Conservation (phyloP, 768 basidiomycete species). For the Xerocomellus chrysenteron region DNA sequence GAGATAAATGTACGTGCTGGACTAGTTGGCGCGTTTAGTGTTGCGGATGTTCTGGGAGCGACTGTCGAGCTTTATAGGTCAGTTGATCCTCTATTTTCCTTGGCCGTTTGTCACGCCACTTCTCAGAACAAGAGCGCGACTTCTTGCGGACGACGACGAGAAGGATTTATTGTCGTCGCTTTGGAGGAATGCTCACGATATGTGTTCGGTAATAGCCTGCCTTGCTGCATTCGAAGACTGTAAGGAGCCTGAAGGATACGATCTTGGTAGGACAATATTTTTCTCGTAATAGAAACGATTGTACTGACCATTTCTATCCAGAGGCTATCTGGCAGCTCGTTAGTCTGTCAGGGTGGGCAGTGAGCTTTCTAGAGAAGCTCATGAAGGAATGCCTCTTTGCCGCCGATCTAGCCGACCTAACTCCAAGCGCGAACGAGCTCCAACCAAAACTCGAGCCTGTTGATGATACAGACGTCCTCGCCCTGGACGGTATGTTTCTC, state of each 20-base stretch:
- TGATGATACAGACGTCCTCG: constrained; percentile 26
- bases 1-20: constrained; percentile 43
- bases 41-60: constrained; percentile 51
- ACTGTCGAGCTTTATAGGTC: constrained; percentile 40
- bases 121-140: constrained; percentile 34
- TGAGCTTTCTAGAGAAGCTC: constrained; percentile 59
- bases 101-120: constrained; percentile 3
- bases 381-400: constrained; percentile 51
- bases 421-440: constrained; percentile 10
- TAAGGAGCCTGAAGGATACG: constrained; percentile 57
- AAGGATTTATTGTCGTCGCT: constrained; percentile 43
- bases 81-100: not conserved
- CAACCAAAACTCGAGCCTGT: constrained; percentile 28
- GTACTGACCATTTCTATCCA: constrained; percentile 26
- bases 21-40: constrained; percentile 38
- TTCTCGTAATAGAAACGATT: not conserved
- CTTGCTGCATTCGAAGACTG: constrained; percentile 68
- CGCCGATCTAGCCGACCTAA: constrained; percentile 23
- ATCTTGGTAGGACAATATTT: constrained; percentile 48
- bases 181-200: constrained; percentile 65
- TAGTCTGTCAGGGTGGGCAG: constrained; percentile 58
- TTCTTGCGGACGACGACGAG: constrained; percentile 33
- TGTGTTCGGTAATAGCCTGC: constrained; percentile 61
- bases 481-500: constrained; percentile 23
- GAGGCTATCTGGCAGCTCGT: constrained; percentile 75